Conservation (phyloP, 495 filamentous ascomycete species). For the Parathielavia hyrcaniae region DNA sequence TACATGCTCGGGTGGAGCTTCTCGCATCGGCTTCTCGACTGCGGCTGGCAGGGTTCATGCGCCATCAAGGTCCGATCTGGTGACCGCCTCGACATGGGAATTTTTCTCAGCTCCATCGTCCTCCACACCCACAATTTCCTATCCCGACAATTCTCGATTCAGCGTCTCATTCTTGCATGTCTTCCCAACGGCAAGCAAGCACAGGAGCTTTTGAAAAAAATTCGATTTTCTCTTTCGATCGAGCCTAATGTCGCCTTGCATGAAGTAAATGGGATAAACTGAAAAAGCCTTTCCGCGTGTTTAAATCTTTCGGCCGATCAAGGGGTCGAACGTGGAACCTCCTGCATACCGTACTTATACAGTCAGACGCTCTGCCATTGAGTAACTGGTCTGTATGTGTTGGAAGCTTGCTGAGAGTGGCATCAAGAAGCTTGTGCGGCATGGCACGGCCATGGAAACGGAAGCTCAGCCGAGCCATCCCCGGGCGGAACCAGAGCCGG, state of each 20-base stretch:
- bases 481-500: no score
- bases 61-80: not conserved
- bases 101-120: constrained; percentile 21
- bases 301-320: constrained; percentile 11
- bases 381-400: constrained; percentile 16
- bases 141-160: not conserved
- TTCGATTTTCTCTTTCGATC: constrained; percentile 1
- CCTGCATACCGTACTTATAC: constrained; percentile 2
- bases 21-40: constrained; percentile 9
- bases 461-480: no score
- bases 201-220: constrained; percentile 17
- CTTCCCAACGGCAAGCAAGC: not conserved
- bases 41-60: constrained; percentile 13
- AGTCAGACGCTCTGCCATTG: constrained; percentile 24
- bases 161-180: not conserved
- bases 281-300: constrained; percentile 14
- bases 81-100: constrained; percentile 16
- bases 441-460: no score
- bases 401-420: no score
- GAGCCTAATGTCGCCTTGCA: constrained; percentile 4
- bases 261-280: constrained; percentile 15
- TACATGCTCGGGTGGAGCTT: constrained; percentile 6
- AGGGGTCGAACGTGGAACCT: constrained; percentile 24
- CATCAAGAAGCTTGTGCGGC: no score
- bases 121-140: constrained; percentile 1